Evolutionary conservation across 139 green algal genomes (phyloP).

Genomic region (Edaphochlamys debaryana): DNA sequence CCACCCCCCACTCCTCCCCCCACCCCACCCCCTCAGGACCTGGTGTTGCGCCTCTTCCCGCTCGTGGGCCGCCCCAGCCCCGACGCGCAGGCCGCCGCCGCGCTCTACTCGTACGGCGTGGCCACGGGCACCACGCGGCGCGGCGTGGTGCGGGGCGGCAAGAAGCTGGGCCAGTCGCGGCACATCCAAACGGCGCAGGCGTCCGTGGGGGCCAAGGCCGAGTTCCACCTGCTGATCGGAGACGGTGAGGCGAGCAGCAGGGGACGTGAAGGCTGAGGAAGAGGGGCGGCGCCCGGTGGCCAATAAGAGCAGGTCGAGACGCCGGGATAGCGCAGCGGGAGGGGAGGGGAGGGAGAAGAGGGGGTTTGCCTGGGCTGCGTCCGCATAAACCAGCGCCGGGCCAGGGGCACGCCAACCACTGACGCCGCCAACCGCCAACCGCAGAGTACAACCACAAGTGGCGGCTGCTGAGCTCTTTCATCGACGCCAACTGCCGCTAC

Average conservation of each 20-base stretch:
- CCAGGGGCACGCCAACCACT: no score
- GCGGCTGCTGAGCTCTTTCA: conserved; percentile 11
- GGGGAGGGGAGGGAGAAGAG: no score
- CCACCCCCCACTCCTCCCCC: no score
- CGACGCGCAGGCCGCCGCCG: no score
- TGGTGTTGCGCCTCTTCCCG: conserved; percentile 3
- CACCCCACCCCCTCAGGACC: background rate
- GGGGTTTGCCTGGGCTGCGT: no score
- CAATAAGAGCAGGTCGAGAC: no score
- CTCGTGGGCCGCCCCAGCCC: background rate
- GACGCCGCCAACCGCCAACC: no score
- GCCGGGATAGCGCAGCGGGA: no score
- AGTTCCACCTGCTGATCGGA: background rate
- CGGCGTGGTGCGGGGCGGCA: background rate
- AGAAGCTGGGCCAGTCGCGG: background rate
- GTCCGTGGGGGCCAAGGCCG: background rate
- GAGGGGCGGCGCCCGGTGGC: no score
- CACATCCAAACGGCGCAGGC: background rate
- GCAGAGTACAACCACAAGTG: conserved; percentile 22
- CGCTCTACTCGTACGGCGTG: no score
- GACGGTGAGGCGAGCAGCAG: background rate
- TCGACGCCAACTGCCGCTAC: conserved; percentile 19
- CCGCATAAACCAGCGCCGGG: no score
- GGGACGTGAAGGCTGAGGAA: no score
- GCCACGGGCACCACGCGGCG: background rate